These are phyloP conservation scores for Eutypa lata DNA, from an alignment of 2,329 filamentous ascomycete genomes.

Conservation along the genomic window DNA sequence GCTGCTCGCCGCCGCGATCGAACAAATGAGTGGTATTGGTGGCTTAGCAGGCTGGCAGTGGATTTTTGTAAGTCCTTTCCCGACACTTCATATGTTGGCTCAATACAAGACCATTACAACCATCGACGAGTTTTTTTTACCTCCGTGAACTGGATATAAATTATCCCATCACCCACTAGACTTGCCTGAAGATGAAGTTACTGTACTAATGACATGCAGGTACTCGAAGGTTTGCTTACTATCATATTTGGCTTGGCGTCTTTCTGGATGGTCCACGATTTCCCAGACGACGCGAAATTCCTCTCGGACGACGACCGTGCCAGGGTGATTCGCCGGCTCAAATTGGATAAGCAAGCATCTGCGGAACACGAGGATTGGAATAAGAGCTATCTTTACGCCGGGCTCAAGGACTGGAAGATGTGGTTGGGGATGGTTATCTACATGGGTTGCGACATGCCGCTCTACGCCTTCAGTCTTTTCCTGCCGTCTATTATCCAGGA, in stretches of 20 bases:
- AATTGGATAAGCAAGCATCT: conserved; percentile 67
- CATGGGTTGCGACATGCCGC: conserved; percentile 68
- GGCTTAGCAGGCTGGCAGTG: conserved; percentile 57
- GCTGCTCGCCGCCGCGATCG: conserved; percentile 68
- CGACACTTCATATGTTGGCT: too few relatives aligned
- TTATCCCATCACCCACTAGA: too few relatives aligned
- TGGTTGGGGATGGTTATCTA: conserved; percentile 73
- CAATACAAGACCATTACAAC: too few relatives aligned
- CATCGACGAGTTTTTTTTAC: too few relatives aligned
- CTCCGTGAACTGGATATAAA: too few relatives aligned
- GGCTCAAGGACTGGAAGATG: conserved; percentile 80
- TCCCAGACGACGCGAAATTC: conserved; percentile 73
- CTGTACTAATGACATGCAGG: conserved; percentile 16
- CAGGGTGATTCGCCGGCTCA: conserved; percentile 68
- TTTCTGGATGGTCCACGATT: conserved; percentile 81
- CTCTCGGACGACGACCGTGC: conserved; percentile 66
- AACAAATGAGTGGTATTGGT: conserved; percentile 63
- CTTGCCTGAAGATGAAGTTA: too few relatives aligned
- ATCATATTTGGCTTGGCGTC: conserved; percentile 64
- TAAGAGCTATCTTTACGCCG: conserved; percentile 67
- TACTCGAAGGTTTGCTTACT: conserved; percentile 68
- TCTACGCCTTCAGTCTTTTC: conserved; percentile 77
- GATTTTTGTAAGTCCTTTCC: conserved; percentile 45
- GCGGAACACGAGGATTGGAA: conserved; percentile 74
- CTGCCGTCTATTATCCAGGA: conserved; percentile 73